Percentiles rank a stretch among this genome's conserved stretches.
phyloP scores from a whole-genome alignment of 345 rosid genomes.

The Ricinus communis region DNA sequence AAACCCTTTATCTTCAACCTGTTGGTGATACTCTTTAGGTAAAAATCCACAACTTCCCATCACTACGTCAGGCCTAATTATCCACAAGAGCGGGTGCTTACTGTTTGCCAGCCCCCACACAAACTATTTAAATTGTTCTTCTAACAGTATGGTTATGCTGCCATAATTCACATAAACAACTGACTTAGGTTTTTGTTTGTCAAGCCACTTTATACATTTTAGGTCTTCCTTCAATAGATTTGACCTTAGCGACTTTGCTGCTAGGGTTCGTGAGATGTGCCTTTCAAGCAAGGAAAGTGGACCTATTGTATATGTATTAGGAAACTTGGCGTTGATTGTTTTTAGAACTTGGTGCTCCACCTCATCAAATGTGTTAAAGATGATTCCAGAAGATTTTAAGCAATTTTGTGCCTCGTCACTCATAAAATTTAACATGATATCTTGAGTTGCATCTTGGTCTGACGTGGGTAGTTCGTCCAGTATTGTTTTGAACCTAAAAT shows the following conservation, averaged over 20 bases:
- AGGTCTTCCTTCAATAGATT: constrained; percentile 34
- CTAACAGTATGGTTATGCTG: constrained; percentile 22
- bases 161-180: constrained; percentile 34
- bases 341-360: background rate
- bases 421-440: constrained; percentile 24
- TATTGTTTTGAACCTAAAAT: constrained; percentile 28
- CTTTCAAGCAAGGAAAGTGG: constrained; percentile 35
- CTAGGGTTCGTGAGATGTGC: constrained; percentile 4
- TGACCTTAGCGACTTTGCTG: constrained; percentile 9
- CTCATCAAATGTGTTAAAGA: constrained; percentile 13
- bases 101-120: constrained; percentile 41
- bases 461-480: constrained; percentile 33
- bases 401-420: background rate
- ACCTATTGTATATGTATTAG: constrained; percentile 15
- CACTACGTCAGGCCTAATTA: constrained; percentile 30
- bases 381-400: constrained; percentile 7
- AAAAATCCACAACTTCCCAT: constrained; percentile 21
- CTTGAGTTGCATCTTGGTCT: constrained; percentile 20
- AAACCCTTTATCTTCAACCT: constrained; percentile 27
- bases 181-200: constrained; percentile 11
- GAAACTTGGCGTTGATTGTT: background rate
- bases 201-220: constrained; percentile 29
- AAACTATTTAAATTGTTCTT: constrained; percentile 31
- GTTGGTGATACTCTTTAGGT: constrained; percentile 19
- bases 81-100: constrained; percentile 35